Evolutionary conservation across 2,329 filamentous ascomycete genomes (phyloP).

Genomic region (Botryotinia globosa): DNA sequence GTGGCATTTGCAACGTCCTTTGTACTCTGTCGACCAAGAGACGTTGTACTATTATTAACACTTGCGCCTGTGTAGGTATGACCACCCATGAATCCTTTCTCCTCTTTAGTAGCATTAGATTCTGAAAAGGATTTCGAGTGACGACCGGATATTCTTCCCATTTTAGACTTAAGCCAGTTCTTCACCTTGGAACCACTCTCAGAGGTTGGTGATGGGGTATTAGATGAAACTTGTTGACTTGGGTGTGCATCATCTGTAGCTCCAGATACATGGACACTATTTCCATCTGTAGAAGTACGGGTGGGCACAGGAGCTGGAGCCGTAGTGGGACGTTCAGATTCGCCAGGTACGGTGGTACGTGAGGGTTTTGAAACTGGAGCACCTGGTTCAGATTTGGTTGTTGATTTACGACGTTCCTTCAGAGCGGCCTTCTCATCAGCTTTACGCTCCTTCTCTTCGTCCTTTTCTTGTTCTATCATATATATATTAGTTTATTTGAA

Average conservation of each 20-base stretch:
- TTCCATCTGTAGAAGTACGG: constrained; percentile 34
- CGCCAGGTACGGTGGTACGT: background rate
- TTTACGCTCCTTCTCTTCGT: constrained; percentile 47
- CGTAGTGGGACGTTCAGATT: constrained; percentile 18
- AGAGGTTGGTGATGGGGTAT: constrained; percentile 25
- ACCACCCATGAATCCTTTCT: constrained; percentile 51
- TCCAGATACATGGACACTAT: constrained; percentile 29
- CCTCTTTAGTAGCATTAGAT: constrained; percentile 15
- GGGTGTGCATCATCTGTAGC: constrained; percentile 27
- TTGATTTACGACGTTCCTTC: constrained; percentile 52
- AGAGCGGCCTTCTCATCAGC: constrained; percentile 53
- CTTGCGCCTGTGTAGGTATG: constrained; percentile 46
- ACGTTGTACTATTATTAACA: constrained; percentile 45
- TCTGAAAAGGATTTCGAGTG: constrained; percentile 25
- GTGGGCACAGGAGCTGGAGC: constrained; percentile 18
- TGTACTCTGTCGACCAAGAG: constrained; percentile 9
- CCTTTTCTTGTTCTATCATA: constrained; percentile 41
- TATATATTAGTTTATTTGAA: background rate
- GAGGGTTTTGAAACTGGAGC: background rate
- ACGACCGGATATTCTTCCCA: constrained; percentile 40
- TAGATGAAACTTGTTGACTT: constrained; percentile 26
- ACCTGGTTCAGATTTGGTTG: constrained; percentile 7
- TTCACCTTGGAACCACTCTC: constrained; percentile 38
- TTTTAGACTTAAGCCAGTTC: constrained; percentile 55
- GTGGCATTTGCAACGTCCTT: background rate